A percentile compares a stretch with the other conserved stretches of the same genome.
These are phyloP conservation scores for Fomitopsis betulina DNA, from an alignment of 1,284 basidiomycete species.

Conservation along the genomic window DNA sequence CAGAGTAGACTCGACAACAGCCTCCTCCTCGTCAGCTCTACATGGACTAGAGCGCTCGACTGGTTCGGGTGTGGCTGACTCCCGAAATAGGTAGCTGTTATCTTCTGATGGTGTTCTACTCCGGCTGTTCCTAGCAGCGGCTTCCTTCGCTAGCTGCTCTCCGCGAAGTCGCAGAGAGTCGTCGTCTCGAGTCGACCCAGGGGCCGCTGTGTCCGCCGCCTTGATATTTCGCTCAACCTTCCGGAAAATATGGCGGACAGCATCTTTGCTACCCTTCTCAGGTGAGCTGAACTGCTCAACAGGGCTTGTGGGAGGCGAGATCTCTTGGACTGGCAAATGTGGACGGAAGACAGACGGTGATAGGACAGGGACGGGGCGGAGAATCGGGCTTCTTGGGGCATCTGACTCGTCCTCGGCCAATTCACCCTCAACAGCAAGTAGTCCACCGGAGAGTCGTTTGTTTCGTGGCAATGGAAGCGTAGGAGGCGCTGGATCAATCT, in stretches of 20 bases:
- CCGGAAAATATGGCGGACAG: neutral
- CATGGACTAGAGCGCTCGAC: neutral
- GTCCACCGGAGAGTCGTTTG: neutral
- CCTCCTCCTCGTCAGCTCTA: neutral
- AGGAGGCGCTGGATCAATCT: neutral
- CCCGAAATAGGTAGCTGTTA: neutral
- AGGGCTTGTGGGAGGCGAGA: slow-evolving; percentile 8
- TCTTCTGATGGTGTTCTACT: neutral
- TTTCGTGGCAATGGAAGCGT: neutral
- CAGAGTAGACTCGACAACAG: neutral
- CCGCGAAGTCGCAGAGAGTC: slow-evolving; percentile 1
- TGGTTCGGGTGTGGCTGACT: neutral
- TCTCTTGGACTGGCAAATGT: slow-evolving; percentile 8
- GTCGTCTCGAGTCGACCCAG: neutral
- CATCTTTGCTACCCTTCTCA: slow-evolving; percentile 11
- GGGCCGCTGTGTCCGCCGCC: neutral
- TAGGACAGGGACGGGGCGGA: slow-evolving; percentile 14
- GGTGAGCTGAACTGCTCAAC: slow-evolving; percentile 25
- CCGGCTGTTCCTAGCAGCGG: neutral
- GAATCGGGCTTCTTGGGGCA: neutral
- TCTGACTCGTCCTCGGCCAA: neutral
- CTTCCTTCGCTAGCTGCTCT: slow-evolving; percentile 1
- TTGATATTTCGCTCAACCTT: neutral
- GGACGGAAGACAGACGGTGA: slow-evolving; percentile 18
- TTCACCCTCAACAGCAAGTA: neutral